Conservation (phyloP, 208 protist genomes). For the Novymonas esmeraldas region DNA sequence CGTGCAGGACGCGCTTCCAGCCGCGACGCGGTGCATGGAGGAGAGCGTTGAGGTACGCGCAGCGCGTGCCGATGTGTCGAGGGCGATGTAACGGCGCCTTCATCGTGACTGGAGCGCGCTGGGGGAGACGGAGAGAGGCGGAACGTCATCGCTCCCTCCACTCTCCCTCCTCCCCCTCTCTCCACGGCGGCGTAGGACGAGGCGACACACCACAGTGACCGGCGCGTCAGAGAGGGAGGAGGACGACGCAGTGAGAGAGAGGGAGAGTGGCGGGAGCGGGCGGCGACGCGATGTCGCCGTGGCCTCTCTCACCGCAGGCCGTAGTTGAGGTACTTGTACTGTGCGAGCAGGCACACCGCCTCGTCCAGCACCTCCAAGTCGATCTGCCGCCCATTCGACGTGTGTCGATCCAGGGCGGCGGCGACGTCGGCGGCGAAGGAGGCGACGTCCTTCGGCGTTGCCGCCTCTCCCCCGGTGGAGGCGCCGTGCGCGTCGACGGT, state of each 20-base stretch:
- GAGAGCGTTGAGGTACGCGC: too few species aligned
- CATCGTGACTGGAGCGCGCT: too few species aligned
- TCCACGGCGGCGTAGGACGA: too few species aligned
- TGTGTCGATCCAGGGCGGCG: constrained; percentile 43
- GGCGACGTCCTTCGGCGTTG: constrained; percentile 17
- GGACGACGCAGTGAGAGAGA: neutral
- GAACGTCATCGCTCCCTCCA: too few species aligned
- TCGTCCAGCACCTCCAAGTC: constrained; percentile 55
- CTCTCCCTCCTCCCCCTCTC: too few species aligned
- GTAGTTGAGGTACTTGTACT: constrained; percentile 67
- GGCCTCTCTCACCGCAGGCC: constrained; percentile 34
- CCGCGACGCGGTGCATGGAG: too few species aligned
- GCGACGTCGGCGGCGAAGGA: constrained; percentile 63
- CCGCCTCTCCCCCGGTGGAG: neutral
- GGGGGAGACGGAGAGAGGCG: too few species aligned
- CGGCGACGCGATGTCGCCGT: neutral
- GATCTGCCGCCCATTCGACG: constrained; percentile 36
- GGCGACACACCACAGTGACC: too few species aligned
- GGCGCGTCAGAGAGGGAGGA: too few species aligned
- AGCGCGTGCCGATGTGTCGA: too few species aligned
- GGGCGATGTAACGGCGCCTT: too few species aligned
- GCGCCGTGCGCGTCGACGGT: constrained; percentile 6
- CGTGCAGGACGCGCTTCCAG: too few species aligned
- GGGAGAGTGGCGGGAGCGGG: neutral
- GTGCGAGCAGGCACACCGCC: constrained; percentile 46